Percentiles rank a stretch among this genome's conserved stretches.
phyloP scores from a whole-genome alignment of 1,284 basidiomycete genomes.

The Ganoderma multipileum region DNA sequence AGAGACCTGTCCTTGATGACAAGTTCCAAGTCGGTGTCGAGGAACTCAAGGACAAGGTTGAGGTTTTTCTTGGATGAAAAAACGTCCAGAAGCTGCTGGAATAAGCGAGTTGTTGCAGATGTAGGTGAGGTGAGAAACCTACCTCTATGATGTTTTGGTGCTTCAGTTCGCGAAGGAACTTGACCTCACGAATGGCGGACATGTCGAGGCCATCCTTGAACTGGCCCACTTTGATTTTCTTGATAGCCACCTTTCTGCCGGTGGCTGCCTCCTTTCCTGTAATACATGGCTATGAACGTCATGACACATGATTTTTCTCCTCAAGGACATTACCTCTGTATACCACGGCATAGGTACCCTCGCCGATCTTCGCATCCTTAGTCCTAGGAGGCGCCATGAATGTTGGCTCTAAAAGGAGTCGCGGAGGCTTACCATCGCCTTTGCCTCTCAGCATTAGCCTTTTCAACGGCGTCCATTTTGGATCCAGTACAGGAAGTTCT shows the following conservation, averaged over 20 bases:
- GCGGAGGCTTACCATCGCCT: constrained; percentile 62
- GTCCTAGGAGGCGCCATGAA: constrained; percentile 51
- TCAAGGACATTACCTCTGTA: constrained; percentile 73
- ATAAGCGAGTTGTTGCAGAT: background rate
- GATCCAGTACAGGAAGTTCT: background rate
- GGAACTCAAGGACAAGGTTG: constrained; percentile 96
- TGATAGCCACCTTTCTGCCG: constrained; percentile 89
- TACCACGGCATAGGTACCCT: constrained; percentile 98
- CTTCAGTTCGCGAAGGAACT: constrained; percentile 92
- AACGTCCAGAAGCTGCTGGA: constrained; percentile 87
- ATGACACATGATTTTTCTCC: background rate
- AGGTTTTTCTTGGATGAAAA: constrained; percentile 97
- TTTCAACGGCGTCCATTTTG: constrained; percentile 79
- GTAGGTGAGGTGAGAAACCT: constrained; percentile 26
- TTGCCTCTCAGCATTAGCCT: constrained; percentile 72
- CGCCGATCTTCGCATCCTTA: constrained; percentile 92
- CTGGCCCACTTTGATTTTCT: constrained; percentile 97
- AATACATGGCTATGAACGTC: background rate
- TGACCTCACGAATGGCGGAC: constrained; percentile 98
- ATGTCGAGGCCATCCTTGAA: constrained; percentile 99
- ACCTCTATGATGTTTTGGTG: constrained; percentile 98
- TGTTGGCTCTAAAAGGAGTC: background rate
- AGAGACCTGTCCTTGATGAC: constrained; percentile 94
- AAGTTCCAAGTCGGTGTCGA: constrained; percentile 97
- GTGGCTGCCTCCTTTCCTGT: constrained; percentile 75